Conservation (phyloP, 2,329 filamentous ascomycete species). For the Tympanopsis confertula region DNA sequence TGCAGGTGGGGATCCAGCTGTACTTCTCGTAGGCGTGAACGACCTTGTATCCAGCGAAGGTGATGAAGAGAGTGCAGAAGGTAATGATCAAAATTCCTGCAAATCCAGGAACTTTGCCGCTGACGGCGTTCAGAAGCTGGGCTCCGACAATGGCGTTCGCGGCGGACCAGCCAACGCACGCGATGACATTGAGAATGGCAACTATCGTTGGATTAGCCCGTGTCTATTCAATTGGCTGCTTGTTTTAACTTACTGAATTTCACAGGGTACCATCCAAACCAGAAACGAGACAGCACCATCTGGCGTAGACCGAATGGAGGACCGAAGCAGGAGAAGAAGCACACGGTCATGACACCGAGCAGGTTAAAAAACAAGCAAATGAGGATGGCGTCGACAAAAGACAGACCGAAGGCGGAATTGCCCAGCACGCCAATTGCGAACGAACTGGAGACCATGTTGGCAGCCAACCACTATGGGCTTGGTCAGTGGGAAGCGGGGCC, state of each 20-base stretch:
- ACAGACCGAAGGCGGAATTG: conserved; percentile 56
- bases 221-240: background rate
- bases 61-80: conserved; percentile 53
- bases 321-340: conserved; percentile 69
- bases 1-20: conserved; percentile 61
- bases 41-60: conserved; percentile 64
- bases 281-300: conserved; percentile 71
- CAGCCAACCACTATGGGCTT: conserved; percentile 56
- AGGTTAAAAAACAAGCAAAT: conserved; percentile 67
- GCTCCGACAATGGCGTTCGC: conserved; percentile 74
- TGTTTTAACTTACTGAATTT: conserved; percentile 44
- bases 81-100: conserved; percentile 68
- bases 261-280: conserved; percentile 61
- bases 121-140: conserved; percentile 66
- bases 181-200: conserved; percentile 59
- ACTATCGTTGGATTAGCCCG: conserved; percentile 23
- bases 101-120: conserved; percentile 54
- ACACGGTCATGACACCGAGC: conserved; percentile 60
- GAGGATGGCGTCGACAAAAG: conserved; percentile 62
- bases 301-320: conserved; percentile 65
- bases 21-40: conserved; percentile 70
- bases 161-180: conserved; percentile 64
- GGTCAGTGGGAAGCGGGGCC: background rate
- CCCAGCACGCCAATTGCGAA: conserved; percentile 66
- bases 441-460: conserved; percentile 67